Conservation (phyloP, 2,329 filamentous ascomycete species). For the Botryotinia convoluta region DNA sequence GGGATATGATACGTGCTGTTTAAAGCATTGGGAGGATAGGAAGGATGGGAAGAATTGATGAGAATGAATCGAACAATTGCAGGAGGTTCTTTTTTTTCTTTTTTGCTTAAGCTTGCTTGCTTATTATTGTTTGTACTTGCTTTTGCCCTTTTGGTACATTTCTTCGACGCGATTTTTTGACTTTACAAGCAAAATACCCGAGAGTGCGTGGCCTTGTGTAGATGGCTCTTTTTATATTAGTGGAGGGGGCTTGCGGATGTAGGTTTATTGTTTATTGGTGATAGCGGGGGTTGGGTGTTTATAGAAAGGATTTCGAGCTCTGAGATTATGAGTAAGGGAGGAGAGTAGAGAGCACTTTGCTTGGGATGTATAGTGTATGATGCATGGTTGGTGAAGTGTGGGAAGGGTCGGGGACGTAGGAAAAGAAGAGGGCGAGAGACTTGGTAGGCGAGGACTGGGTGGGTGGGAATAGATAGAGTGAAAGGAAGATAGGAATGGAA, state of each 20-base stretch:
- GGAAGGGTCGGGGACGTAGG: neutral
- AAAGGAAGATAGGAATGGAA: neutral
- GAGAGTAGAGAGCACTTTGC: too few relatives aligned
- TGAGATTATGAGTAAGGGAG: neutral
- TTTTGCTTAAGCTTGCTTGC: neutral
- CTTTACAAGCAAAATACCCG: constrained; percentile 20
- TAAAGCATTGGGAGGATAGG: neutral
- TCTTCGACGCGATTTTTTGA: constrained; percentile 4
- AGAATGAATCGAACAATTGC: constrained; percentile 7
- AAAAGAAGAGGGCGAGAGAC: neutral
- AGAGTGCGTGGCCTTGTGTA: constrained; percentile 8
- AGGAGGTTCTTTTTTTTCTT: neutral
- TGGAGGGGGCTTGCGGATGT: neutral
- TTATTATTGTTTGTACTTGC: constrained; percentile 2
- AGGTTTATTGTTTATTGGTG: constrained; percentile 11
- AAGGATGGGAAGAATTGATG: neutral
- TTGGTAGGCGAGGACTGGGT: neutral
- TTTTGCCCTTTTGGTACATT: neutral
- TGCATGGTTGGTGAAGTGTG: neutral
- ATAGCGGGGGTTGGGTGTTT: neutral
- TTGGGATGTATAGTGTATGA: neutral
- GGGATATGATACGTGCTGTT: constrained; percentile 12
- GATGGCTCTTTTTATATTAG: constrained; percentile 3
- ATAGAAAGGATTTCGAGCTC: neutral
- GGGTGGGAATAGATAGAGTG: neutral